Evolutionary conservation across 768 basidiomycete species (phyloP), one percentile per base, ranked within the genome.

Genomic region (Phylloporus arenicola): DNA sequence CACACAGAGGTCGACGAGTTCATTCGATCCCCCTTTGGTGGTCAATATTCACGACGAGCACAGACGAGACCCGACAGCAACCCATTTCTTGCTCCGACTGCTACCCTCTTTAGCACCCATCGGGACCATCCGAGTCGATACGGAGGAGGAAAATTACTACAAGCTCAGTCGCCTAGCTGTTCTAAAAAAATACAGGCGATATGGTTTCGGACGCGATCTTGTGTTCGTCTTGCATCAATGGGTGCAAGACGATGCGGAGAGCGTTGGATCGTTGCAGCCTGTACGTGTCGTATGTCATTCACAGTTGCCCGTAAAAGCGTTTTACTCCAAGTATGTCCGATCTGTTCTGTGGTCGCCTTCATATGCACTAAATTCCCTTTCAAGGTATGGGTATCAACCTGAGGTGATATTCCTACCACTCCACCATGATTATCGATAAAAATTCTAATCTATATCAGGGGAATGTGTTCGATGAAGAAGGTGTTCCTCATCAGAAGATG

Each of bases 1-100:
- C 86, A 89, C 44, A 74, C 72, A 8, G 90, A 93, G 68, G 73
- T 85, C 57, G 90, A 92, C 68, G 75, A 79, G 88, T 86, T 68
- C 70, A 68, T 46, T 47, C 48, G 42, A 29, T 29, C 9, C 27
- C 27, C 27, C 25, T 25, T 7, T 25, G 25, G 7, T 25, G 27
- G 27, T 29, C 22, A 24, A 24, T 29, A 29, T 29, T 29, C 51
- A 46, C 48, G 48, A 59, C 72, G 73, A 35, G 35, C 43, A 25
- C 64, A 91, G 86, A 34, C 69, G 74, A 52, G 88, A 89, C 67
- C 74, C 77, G 52, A 69, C 64, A 38, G 77, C 86, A 22, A 79
- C 78, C 22, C 89, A 92, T 68, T 79, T 90, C 57, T 71, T 92
- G 41, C 76, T 92, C 51, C 79, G 87, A 50, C 73, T 88, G 69